Conservation (phyloP, 2,329 filamentous ascomycete species). For the Alternaria alternata region DNA sequence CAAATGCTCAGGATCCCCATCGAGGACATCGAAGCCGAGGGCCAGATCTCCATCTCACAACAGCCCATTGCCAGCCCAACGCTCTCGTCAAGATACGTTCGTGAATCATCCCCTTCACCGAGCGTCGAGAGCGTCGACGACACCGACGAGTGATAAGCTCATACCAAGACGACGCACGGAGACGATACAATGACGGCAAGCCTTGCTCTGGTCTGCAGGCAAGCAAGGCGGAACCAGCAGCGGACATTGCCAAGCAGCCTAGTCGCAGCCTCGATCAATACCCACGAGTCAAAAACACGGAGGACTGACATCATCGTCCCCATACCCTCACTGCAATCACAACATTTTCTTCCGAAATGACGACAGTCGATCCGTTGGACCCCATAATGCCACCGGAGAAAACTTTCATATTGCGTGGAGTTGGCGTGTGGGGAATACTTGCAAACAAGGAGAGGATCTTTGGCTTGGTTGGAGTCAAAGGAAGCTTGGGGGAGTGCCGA, state of each 20-base stretch:
- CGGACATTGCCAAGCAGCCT: constrained; percentile 1
- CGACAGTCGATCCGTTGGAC: background rate
- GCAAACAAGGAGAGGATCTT: constrained; percentile 2
- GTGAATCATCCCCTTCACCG: constrained; percentile 37
- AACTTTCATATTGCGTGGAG: constrained; percentile 1
- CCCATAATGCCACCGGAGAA: constrained; percentile 1
- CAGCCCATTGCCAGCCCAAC: constrained; percentile 26
- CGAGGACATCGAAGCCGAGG: constrained; percentile 34
- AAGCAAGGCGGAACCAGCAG: constrained; percentile 4
- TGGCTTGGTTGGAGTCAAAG: background rate
- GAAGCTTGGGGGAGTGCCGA: constrained; percentile 1
- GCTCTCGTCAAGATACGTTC: constrained; percentile 24
- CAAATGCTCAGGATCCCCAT: constrained; percentile 49
- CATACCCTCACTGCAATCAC: background rate
- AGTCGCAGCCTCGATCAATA: background rate
- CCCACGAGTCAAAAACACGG: background rate
- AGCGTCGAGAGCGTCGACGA: constrained; percentile 42
- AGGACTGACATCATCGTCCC: constrained; percentile 3
- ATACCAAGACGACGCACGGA: constrained; percentile 3
- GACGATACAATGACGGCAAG: constrained; percentile 4
- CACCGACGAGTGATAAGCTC: constrained; percentile 29
- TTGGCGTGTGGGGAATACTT: background rate
- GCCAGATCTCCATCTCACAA: constrained; percentile 22
- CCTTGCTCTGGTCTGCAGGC: constrained; percentile 1
- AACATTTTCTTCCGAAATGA: constrained; percentile 1